These are phyloP conservation scores for Neopestalotiopsis rosae DNA, from an alignment of 2,329 filamentous ascomycete species.

Conservation along the genomic window DNA sequence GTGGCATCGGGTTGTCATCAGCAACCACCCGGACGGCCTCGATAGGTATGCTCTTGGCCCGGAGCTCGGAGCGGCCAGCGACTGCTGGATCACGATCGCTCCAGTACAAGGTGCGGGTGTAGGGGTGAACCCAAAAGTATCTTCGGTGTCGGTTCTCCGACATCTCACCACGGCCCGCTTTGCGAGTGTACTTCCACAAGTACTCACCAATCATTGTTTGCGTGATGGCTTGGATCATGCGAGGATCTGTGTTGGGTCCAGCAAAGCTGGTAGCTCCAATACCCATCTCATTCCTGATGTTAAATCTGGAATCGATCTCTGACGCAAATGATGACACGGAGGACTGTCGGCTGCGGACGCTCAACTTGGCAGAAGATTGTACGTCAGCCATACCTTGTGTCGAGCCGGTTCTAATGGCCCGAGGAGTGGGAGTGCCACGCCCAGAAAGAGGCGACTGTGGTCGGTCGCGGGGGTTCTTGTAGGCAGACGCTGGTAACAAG, in stretches of 20 bases:
- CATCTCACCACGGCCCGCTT: slow-evolving; percentile 85
- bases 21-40: slow-evolving; percentile 90
- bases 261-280: slow-evolving; percentile 61
- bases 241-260: slow-evolving; percentile 80
- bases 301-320: slow-evolving; percentile 90
- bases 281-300: slow-evolving; percentile 67
- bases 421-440: slow-evolving; percentile 64
- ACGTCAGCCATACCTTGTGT: slow-evolving; percentile 52
- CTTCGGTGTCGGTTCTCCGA: slow-evolving; percentile 89
- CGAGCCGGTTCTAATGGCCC: slow-evolving; percentile 50
- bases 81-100: slow-evolving; percentile 85
- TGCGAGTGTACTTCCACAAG: slow-evolving; percentile 98
- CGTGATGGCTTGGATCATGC: slow-evolving; percentile 98
- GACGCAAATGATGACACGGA: slow-evolving; percentile 96
- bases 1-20: slow-evolving; percentile 94
- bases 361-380: slow-evolving; percentile 53
- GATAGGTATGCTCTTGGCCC: slow-evolving; percentile 89
- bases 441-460: slow-evolving; percentile 50
- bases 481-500: slow-evolving; percentile 78
- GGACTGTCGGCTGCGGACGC: slow-evolving; percentile 66
- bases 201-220: slow-evolving; percentile 99
- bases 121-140: slow-evolving; percentile 99
- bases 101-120: slow-evolving; percentile 96
- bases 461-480: slow-evolving; percentile 49
- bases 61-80: slow-evolving; percentile 77